These are phyloP conservation scores for Stentor roeselii DNA, from an alignment of 73 alveolate species.

Conservation along the genomic window DNA sequence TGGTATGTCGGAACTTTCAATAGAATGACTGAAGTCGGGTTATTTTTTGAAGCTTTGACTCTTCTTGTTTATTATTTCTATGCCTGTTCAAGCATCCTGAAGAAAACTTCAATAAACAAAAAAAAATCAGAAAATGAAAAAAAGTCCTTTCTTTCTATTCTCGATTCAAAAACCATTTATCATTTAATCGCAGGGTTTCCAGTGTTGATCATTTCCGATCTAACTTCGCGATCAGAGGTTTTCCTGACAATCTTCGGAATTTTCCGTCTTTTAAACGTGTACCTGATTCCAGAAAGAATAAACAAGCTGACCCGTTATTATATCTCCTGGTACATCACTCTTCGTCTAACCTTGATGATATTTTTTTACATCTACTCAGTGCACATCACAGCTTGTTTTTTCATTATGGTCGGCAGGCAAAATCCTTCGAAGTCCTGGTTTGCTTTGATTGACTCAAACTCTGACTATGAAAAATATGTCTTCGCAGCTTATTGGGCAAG, in stretches of 20 bases:
- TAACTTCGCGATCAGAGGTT: not conserved
- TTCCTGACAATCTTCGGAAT: not conserved
- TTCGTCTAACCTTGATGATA: not conserved
- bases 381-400: slow-evolving; percentile 14
- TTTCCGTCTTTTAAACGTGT: not conserved
- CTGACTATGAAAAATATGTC: slow-evolving; percentile 29
- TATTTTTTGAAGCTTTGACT: too few species aligned
- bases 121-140: too few species aligned
- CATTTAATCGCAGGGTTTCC: not conserved
- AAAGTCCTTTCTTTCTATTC: too few species aligned
- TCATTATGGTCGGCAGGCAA: not conserved
- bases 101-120: too few species aligned
- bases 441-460: not conserved
- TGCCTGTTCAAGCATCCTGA: too few species aligned
- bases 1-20: too few species aligned
- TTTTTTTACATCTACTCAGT: too few species aligned
- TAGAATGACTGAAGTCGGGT: too few species aligned
- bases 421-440: slow-evolving; percentile 13
- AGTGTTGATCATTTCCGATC: not conserved
- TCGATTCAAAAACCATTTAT: not conserved
- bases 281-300: not conserved
- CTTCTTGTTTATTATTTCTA: too few species aligned
- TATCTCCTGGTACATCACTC: not conserved
- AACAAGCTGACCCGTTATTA: not conserved
- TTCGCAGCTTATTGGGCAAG: slow-evolving; percentile 49